These are phyloP conservation scores for Lepiota venenata DNA, from an alignment of 768 basidiomycete species.

Conservation along the genomic window DNA sequence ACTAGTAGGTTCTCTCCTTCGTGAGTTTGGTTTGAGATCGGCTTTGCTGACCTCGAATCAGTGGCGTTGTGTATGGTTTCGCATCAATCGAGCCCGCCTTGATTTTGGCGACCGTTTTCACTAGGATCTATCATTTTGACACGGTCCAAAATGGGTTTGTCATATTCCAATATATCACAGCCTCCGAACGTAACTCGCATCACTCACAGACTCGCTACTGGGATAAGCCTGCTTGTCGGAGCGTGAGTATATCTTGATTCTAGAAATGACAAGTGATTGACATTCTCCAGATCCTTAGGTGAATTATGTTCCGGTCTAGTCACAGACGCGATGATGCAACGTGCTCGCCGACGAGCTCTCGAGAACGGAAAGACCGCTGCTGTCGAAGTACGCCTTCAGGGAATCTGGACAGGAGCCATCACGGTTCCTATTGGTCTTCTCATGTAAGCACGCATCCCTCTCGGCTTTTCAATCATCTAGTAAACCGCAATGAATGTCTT, in stretches of 20 bases:
- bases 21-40: neutral
- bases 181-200: neutral
- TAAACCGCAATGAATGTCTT: neutral
- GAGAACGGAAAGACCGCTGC: slow-evolving; percentile 21
- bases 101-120: slow-evolving; percentile 34
- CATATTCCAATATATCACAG: neutral
- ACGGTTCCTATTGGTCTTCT: slow-evolving; percentile 30
- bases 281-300: slow-evolving; percentile 24
- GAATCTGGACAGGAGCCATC: slow-evolving; percentile 36
- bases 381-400: slow-evolving; percentile 32
- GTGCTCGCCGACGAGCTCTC: slow-evolving; percentile 26
- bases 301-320: slow-evolving; percentile 34
- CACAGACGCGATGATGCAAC: slow-evolving; percentile 33
- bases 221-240: slow-evolving; percentile 32
- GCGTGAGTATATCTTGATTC: slow-evolving; percentile 20
- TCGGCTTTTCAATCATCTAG: neutral
- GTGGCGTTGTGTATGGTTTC: slow-evolving; percentile 34
- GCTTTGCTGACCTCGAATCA: slow-evolving; percentile 3
- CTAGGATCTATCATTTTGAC: slow-evolving; percentile 34
- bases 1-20: slow-evolving; percentile 24
- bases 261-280: neutral
- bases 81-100: slow-evolving; percentile 38
- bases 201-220: slow-evolving; percentile 29
- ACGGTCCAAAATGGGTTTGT: slow-evolving; percentile 33
- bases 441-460: slow-evolving; percentile 22